Conservation (phyloP, 805 yeast species). For the Zygotorulaspora florentina region DNA sequence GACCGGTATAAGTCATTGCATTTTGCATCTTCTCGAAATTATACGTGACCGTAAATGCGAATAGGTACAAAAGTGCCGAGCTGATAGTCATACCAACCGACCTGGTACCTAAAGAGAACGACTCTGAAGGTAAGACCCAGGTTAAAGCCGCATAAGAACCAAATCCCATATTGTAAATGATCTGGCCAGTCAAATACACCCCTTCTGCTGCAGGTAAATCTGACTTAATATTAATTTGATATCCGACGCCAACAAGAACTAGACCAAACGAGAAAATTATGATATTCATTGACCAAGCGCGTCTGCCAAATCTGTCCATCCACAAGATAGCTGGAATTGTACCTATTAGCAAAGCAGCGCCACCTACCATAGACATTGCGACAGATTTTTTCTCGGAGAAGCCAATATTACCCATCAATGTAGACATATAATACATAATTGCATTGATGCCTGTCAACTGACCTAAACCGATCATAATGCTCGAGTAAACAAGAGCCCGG, state of each 20-base stretch:
- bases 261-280: constrained; percentile 59
- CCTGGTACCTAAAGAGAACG: constrained; percentile 56
- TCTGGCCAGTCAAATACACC: constrained; percentile 57
- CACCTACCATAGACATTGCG: constrained; percentile 66
- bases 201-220: constrained; percentile 50
- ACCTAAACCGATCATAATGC: constrained; percentile 54
- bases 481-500: constrained; percentile 55
- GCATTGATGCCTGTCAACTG: constrained; percentile 69
- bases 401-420: constrained; percentile 52
- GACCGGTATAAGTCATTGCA: constrained; percentile 58
- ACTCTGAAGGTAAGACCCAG: constrained; percentile 67
- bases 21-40: constrained; percentile 54
- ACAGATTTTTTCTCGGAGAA: constrained; percentile 49
- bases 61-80: constrained; percentile 51
- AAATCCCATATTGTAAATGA: constrained; percentile 60
- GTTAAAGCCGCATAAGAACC: constrained; percentile 65
- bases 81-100: constrained; percentile 63
- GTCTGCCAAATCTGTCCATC: constrained; percentile 55
- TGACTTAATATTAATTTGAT: constrained; percentile 40
- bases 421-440: constrained; percentile 60
- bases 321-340: constrained; percentile 61
- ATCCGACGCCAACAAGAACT: constrained; percentile 56
- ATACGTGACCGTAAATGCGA: constrained; percentile 43
- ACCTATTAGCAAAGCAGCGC: constrained; percentile 58
- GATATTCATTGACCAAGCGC: constrained; percentile 56